Evolutionary conservation across 768 basidiomycete genomes (phyloP), one percentile per base, ranked within the genome.

Genomic region (Rossbeevera mucosa): DNA sequence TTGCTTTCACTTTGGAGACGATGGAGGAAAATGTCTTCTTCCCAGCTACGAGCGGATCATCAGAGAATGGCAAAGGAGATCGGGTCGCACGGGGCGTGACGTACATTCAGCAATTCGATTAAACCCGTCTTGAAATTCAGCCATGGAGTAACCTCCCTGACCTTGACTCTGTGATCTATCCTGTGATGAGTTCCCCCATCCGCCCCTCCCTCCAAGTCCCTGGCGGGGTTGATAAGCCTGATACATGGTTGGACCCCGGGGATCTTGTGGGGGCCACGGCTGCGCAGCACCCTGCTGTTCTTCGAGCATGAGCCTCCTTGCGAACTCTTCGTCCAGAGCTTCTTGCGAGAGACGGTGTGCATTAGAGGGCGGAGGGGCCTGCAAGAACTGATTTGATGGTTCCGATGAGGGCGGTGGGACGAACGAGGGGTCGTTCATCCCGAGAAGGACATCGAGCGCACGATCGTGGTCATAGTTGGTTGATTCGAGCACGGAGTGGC

Each of bases 341-440:
- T 82, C 79, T 57, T 90, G 86, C 4, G 82, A 66, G 29, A 53
- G 44, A 6, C 53, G 57, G 13, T 61, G 61, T 2, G 52, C 41
- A 20, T 55, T 48, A 2, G 26, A n/a, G 8, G 64, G 68, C 72
- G 78, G 58, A 11, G 43, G 11, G 26, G 36, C 13, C 18, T 54
- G 54, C 25, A 50, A 42, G 36, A 18, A 38, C 46, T 22, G 41
- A 11, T 49, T 50, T 14, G 41, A 30, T 20, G 28, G 14, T 8
- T 25, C 48, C 16, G 54, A 33, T 1, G 28, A 28, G 11, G 56
- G 55, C 0, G 40, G 54, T 3, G 36, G 66, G 16, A 75, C 75
- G 62, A 86, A 91, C 7, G 83, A 76, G 1, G 90, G 90, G 70
- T 94, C 91, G 69, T 78, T 91, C 91, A 94, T 92, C 9, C 84